Base-by-base conservation (phyloP, 2,329 filamentous ascomycete species). In the Myriosclerotinia scirpicola region DNA sequence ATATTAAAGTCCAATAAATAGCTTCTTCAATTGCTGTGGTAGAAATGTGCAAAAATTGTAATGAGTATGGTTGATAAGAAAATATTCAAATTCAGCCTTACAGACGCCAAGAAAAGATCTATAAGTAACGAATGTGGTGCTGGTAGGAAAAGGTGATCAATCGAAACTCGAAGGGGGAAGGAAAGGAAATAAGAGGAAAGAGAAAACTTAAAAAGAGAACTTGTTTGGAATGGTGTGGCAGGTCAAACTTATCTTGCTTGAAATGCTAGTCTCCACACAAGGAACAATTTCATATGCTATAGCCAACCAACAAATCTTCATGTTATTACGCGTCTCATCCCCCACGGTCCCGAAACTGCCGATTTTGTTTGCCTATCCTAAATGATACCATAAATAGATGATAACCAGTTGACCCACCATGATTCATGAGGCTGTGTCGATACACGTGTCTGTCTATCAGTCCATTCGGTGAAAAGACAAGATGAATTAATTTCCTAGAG, bases 371-470 rank as follows among this genome's bases (percentile, higher is more conserved):
- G 17, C n/a, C 38, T 20, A 5, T n/a, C 14, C 60, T 17, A 36
- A 30, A 9, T 9, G 22, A 40, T 53, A 42, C 54, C 63, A 65
- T 60, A 65, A 65, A 65, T 65, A 65, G 63, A 50, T 17, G 15
- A n/a, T 22, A 5, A n/a, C 46, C 44, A 52, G 38, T 15, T 60
- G 54, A 65, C 46, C 63, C 54, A 65, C 63, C 36, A 7, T 40
- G 30, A 53, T 44, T 34, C 36, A 26, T 50, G 22, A 44, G 46
- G 64, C 36, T 54, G 14, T 38, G 40, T 8, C 38, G 5, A 14
- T 20, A 9, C 64, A 65, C 54, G 54, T 65, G 63, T 60, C 9
- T 53, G 1, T 1, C 42, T 15, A 0, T 36, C 6, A 11, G 1
- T 48, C 30, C 56, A 22, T 36, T 48, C 34, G 26, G 20, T 22